Conservation (phyloP, 2,329 filamentous ascomycete genomes). For the Uncinocarpus reesii region DNA sequence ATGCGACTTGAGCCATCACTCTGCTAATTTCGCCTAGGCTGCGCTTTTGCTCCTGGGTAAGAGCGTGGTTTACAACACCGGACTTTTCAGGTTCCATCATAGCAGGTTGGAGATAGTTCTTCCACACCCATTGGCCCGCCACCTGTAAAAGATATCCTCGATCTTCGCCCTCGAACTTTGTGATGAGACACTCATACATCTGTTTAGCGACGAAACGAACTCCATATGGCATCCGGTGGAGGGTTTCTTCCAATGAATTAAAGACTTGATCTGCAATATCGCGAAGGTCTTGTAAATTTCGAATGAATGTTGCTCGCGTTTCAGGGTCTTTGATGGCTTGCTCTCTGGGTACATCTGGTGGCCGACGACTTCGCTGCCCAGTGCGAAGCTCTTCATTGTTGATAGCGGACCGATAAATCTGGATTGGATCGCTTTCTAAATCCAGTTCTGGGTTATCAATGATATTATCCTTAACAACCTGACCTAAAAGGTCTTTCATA, state of each 20-base stretch:
- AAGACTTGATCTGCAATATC: slow-evolving; percentile 94
- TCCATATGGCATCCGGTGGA: slow-evolving; percentile 86
- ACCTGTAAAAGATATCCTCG: slow-evolving; percentile 69
- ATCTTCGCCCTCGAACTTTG: slow-evolving; percentile 70
- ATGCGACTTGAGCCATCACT: slow-evolving; percentile 77
- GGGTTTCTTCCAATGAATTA: slow-evolving; percentile 63
- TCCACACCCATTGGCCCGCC: slow-evolving; percentile 87
- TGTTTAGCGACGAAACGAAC: slow-evolving; percentile 80
- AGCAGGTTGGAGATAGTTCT: slow-evolving; percentile 82
- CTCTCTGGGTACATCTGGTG: slow-evolving; percentile 76
- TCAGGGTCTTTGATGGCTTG: slow-evolving; percentile 93
- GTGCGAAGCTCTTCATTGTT: slow-evolving; percentile 96
- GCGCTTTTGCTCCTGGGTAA: slow-evolving; percentile 84
- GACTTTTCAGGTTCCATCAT: slow-evolving; percentile 83
- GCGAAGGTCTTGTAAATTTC: slow-evolving; percentile 82
- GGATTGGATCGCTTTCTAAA: slow-evolving; percentile 91
- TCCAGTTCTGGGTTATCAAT: slow-evolving; percentile 85
- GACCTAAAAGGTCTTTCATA: slow-evolving; percentile 72
- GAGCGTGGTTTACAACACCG: slow-evolving; percentile 78
- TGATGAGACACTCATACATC: slow-evolving; percentile 66
- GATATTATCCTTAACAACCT: slow-evolving; percentile 80
- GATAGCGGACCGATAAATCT: slow-evolving; percentile 90
- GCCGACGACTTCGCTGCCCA: slow-evolving; percentile 68
- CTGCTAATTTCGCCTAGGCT: slow-evolving; percentile 87
- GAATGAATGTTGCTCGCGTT: slow-evolving; percentile 83